These are phyloP conservation scores for Acanthamoeba rhysodes DNA, from an alignment of 208 protist genomes.

Conservation along the genomic window DNA sequence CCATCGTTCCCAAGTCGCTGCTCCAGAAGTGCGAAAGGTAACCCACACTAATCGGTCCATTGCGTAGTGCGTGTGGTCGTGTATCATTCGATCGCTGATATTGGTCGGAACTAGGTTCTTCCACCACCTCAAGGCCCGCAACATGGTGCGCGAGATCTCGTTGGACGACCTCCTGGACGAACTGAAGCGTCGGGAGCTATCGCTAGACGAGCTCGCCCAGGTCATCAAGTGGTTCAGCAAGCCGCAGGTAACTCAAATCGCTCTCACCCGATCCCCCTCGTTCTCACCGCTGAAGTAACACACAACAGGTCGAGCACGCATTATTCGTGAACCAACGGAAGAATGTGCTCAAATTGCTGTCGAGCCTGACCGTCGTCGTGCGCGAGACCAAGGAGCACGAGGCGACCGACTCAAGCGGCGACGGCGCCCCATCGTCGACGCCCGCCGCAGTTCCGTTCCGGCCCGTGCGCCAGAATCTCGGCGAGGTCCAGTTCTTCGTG, in stretches of 20 bases:
- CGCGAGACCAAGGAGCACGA: background rate
- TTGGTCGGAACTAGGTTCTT: background rate
- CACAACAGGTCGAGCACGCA: background rate
- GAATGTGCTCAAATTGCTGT: background rate
- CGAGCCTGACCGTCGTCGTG: background rate
- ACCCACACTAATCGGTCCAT: background rate
- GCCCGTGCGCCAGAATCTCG: constrained; percentile 1
- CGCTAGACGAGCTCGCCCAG: background rate
- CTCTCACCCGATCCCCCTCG: background rate
- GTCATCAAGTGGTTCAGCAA: constrained; percentile 14
- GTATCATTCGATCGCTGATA: background rate
- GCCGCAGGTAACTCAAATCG: background rate
- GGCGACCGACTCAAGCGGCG: background rate
- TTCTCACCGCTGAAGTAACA: too few species aligned
- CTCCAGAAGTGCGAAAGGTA: background rate
- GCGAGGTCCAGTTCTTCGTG: constrained; percentile 19
- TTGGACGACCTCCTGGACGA: background rate
- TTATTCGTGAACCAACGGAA: background rate
- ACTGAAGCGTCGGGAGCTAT: background rate
- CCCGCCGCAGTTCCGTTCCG: background rate
- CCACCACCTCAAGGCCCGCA: background rate
- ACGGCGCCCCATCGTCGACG: background rate
- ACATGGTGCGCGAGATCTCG: constrained; percentile 21
- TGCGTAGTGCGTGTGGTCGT: background rate
- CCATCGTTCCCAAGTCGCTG: background rate